These are phyloP conservation scores for Ceratocystis variospora DNA, from an alignment of 2,329 filamentous ascomycete genomes.

Conservation along the genomic window DNA sequence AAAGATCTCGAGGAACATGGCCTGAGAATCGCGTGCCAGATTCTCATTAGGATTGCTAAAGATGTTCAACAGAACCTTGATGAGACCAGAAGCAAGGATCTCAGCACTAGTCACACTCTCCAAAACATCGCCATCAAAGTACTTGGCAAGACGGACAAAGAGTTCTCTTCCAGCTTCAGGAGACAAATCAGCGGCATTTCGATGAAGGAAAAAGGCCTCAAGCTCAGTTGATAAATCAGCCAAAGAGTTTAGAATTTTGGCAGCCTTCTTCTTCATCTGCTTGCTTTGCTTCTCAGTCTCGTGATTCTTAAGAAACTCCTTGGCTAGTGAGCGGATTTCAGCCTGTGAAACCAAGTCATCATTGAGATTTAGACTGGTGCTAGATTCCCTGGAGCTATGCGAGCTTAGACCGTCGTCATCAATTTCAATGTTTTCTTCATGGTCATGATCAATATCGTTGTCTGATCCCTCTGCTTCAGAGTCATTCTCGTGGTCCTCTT, in stretches of 20 bases:
- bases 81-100: conserved; percentile 77
- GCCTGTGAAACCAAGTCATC: conserved; percentile 42
- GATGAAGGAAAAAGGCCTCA: conserved; percentile 52
- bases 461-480: conserved; percentile 16
- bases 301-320: conserved; percentile 70
- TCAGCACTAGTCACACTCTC: conserved; percentile 95
- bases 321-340: conserved; percentile 61
- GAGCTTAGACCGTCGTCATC: conserved; percentile 37
- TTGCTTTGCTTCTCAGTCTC: conserved; percentile 61
- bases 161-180: conserved; percentile 45
- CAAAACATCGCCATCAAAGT: conserved; percentile 78
- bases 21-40: conserved; percentile 53
- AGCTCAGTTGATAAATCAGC: conserved; percentile 59
- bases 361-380: conserved; percentile 30
- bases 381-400: conserved; percentile 50
- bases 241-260: conserved; percentile 58
- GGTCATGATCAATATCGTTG: conserved; percentile 20
- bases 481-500: neutral
- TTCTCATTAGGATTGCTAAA: conserved; percentile 58
- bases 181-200: conserved; percentile 33
- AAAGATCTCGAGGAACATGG: conserved; percentile 80
- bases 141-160: conserved; percentile 62
- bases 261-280: conserved; percentile 64
- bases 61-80: conserved; percentile 67
- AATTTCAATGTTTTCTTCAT: conserved; percentile 26